Conservation (phyloP, 2,329 filamentous ascomycete species). For the Zasmidium angulare region DNA sequence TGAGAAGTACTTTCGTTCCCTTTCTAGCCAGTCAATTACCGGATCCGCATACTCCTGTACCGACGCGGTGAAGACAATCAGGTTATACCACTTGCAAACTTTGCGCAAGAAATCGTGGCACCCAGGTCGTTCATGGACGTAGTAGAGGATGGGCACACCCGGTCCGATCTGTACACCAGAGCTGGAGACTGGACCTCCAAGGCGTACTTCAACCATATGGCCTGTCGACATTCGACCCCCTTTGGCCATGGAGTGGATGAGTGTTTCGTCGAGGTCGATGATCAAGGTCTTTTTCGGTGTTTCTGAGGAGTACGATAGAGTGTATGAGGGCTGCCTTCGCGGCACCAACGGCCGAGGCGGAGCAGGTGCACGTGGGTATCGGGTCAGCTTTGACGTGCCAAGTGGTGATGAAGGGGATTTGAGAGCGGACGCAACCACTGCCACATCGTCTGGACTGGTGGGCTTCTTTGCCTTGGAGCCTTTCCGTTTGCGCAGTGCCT, state of each 20-base stretch:
- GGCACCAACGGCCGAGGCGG: conserved; percentile 90
- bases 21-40: conserved; percentile 97
- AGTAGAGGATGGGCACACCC: conserved; percentile 96
- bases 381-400: conserved; percentile 64
- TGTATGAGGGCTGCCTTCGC: conserved; percentile 83
- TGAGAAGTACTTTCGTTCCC: conserved; percentile 94
- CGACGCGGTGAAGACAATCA: conserved; percentile 94
- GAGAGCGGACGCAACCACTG: conserved; percentile 67
- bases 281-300: conserved; percentile 88
- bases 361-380: conserved; percentile 85
- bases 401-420: conserved; percentile 91
- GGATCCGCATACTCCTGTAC: conserved; percentile 98
- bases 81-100: conserved; percentile 96
- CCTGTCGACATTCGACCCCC: conserved; percentile 93
- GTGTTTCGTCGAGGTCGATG: conserved; percentile 91
- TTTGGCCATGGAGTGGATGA: conserved; percentile 98
- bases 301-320: conserved; percentile 57
- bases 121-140: conserved; percentile 95
- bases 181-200: conserved; percentile 24
- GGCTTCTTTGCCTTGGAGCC: conserved; percentile 56
- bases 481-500: conserved; percentile 70
- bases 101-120: conserved; percentile 95
- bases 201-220: conserved; percentile 91
- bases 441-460: conserved; percentile 38
- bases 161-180: conserved; percentile 58